Evolutionary conservation across 768 basidiomycete species (phyloP).

Genomic region (Cubamyces lactineus): DNA sequence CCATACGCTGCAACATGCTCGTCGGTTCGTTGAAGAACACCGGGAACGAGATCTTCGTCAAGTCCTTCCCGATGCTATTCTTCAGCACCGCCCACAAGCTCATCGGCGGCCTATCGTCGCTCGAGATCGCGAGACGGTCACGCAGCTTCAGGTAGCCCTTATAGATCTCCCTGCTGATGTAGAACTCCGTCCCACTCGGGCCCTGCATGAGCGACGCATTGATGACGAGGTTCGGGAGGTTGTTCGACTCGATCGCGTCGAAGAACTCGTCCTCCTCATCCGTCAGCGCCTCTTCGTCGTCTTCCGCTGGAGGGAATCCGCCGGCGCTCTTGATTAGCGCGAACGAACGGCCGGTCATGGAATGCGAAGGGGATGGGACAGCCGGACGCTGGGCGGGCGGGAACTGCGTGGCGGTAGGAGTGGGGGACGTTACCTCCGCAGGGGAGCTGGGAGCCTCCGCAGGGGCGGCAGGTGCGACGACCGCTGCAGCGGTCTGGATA

Average conservation of each 20-base stretch:
- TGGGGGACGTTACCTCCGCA: conserved; percentile 24
- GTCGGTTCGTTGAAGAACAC: conserved; percentile 95
- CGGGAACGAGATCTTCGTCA: conserved; percentile 94
- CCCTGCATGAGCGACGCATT: conserved; percentile 58
- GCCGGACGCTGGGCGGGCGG: conserved; percentile 9
- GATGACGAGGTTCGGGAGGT: conserved; percentile 74
- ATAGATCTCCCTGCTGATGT: conserved; percentile 52
- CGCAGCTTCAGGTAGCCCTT: conserved; percentile 71
- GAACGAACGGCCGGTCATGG: conserved; percentile 3
- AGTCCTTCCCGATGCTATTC: conserved; percentile 92
- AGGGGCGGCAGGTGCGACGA: background rate
- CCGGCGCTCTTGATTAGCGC: conserved; percentile 14
- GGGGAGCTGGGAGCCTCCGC: background rate
- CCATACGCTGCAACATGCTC: conserved; percentile 96
- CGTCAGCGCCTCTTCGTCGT: conserved; percentile 48
- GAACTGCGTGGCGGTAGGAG: conserved; percentile 27
- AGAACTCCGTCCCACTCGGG: conserved; percentile 38
- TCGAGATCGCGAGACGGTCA: conserved; percentile 57
- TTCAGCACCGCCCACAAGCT: conserved; percentile 96
- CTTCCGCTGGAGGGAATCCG: conserved; percentile 26
- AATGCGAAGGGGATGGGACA: background rate
- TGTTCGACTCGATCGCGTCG: conserved; percentile 89
- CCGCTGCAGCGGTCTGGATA: background rate
- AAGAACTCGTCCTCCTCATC: conserved; percentile 97
- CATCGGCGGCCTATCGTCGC: conserved; percentile 83